These are phyloP conservation scores for Lichtheimia ornata DNA, from an alignment of 371 early-diverging fungal species.

Conservation along the genomic window DNA sequence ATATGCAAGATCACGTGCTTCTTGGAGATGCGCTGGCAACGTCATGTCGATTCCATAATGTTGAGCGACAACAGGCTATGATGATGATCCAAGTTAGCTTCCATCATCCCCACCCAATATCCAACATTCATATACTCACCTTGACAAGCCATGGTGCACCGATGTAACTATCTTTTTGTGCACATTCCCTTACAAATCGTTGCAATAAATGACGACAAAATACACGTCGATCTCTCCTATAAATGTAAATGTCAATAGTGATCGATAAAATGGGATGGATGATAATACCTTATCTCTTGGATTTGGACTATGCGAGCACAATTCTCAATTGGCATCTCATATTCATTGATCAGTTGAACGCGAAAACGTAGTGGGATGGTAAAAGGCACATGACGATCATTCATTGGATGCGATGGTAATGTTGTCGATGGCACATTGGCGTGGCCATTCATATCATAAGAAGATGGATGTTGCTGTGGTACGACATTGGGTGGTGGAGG, in stretches of 20 bases:
- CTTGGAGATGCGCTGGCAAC: constrained; percentile 49
- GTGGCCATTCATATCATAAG: background rate
- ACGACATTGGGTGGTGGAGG: background rate
- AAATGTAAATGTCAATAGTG: background rate
- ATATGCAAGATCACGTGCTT: constrained; percentile 41
- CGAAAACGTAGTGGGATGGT: constrained; percentile 20
- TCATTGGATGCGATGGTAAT: too few relatives aligned
- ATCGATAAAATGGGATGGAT: too few relatives aligned
- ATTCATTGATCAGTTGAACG: constrained; percentile 37
- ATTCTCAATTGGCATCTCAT: constrained; percentile 30
- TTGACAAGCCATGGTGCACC: constrained; percentile 73
- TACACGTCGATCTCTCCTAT: constrained; percentile 53
- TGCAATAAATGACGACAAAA: constrained; percentile 64
- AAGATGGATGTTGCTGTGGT: constrained; percentile 8
- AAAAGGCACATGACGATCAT: background rate
- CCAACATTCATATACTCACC: constrained; percentile 31
- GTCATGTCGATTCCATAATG: constrained; percentile 51
- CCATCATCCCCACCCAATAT: background rate
- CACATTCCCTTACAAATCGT: constrained; percentile 68
- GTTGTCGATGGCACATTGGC: background rate
- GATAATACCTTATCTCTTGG: constrained; percentile 22
- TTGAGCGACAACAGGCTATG: constrained; percentile 44
- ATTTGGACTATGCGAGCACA: constrained; percentile 28
- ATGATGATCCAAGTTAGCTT: background rate
- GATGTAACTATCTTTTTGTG: constrained; percentile 60